Base-by-base conservation (phyloP, 176 grass and related monocot species). In the Ampelocalamus luodianensis region DNA sequence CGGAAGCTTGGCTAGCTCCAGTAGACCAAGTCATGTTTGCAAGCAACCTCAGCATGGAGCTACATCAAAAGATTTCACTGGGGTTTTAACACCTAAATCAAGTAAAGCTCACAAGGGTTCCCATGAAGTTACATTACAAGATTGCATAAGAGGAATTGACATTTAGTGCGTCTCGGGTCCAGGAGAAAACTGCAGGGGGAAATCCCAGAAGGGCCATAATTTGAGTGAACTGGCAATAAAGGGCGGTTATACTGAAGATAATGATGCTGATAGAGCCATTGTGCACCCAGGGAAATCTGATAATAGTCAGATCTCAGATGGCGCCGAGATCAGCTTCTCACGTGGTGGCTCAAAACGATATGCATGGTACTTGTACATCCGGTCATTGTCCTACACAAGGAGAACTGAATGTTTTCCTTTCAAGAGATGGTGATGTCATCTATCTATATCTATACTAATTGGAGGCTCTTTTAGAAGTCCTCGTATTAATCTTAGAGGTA, bases 251-350 rank as follows among this genome's bases (percentile, higher is more conserved):
- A 59, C 46, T 49, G 50, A 26, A 18, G 13, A 43, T 13, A 3
- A 72, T 34, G 32, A 23, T 79, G 4, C 2, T 58, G 55, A 42
- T 74, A 27, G n/a, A 46, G 44, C 26, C 39, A 64, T 15, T 18
- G 43, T 34, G 63, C 7, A 64, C n/a, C 58, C 43, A 59, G 43
- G 49, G 36, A 38, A 59, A 44, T 17, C 68, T 12, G 50, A 55
- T 76, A 45, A 40, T 50, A 11, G n/a, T n/a, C n/a, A n/a, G n/a
- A n/a, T n/a, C n/a, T 77, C 60, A 82, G 79, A 75, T 50, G 24
- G 79, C 53, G 48, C 36, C 49, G 20, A 89, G 51, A 80, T 68
- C 77, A 81, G 50, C 60, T 61, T 68, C 50, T 48, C 55, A 85
- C 62, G 37, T 66, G 56, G 56, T 51, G 3, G 43, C 67, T 8